These are phyloP conservation scores for Venturia oleaginea DNA, from an alignment of 2,329 filamentous ascomycete genomes.

Conservation along the genomic window DNA sequence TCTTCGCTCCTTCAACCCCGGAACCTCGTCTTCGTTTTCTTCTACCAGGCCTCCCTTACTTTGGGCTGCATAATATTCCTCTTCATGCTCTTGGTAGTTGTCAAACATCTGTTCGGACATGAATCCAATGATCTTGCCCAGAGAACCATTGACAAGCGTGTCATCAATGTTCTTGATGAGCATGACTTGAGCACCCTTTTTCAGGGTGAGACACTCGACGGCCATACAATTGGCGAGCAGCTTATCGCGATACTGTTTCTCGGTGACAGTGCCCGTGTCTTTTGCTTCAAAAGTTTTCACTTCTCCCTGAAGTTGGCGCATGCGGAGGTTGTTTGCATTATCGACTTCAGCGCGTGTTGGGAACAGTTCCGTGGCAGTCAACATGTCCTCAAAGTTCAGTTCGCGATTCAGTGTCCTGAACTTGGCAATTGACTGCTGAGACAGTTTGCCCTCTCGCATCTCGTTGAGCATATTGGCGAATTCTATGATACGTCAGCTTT, in stretches of 20 bases:
- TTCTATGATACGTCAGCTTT: slow-evolving; percentile 37
- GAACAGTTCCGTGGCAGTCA: slow-evolving; percentile 85
- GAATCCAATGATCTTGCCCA: slow-evolving; percentile 77
- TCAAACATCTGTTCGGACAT: slow-evolving; percentile 60
- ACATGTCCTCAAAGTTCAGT: slow-evolving; percentile 60
- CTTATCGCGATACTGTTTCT: slow-evolving; percentile 62
- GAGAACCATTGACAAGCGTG: slow-evolving; percentile 82
- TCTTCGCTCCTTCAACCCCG: slow-evolving; percentile 28
- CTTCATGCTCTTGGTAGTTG: slow-evolving; percentile 48
- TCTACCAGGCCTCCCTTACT: slow-evolving; percentile 38
- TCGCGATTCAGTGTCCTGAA: slow-evolving; percentile 68
- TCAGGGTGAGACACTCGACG: slow-evolving; percentile 67
- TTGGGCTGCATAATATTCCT: slow-evolving; percentile 40
- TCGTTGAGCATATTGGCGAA: slow-evolving; percentile 97
- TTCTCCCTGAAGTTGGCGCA: slow-evolving; percentile 62
- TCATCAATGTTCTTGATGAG: slow-evolving; percentile 99
- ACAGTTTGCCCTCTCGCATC: slow-evolving; percentile 83
- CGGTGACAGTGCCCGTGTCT: slow-evolving; percentile 61
- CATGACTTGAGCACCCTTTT: slow-evolving; percentile 95
- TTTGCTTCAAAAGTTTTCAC: slow-evolving; percentile 59
- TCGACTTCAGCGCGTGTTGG: slow-evolving; percentile 88
- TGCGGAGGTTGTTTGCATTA: slow-evolving; percentile 65
- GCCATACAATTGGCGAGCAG: slow-evolving; percentile 89
- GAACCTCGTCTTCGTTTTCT: slow-evolving; percentile 21
- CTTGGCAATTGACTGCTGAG: slow-evolving; percentile 61